phyloP scores from a whole-genome alignment of 139 green algal genomes.

The Chlorella sp. region DNA sequence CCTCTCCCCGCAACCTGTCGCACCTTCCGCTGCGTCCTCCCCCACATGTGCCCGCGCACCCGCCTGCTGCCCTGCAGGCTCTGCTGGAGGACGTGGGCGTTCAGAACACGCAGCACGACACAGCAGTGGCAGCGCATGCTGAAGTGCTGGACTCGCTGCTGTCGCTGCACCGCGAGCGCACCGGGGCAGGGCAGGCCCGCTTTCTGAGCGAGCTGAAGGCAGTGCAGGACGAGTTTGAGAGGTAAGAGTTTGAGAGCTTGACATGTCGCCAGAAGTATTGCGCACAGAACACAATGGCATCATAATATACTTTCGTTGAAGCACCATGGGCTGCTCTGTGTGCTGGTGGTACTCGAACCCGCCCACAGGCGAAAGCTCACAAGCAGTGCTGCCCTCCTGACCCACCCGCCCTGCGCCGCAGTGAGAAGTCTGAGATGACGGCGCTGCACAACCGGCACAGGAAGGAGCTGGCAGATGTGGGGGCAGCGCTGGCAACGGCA shows the following conservation, averaged over 20 bases:
- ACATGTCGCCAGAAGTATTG: too few species aligned
- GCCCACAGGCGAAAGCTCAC: too few species aligned
- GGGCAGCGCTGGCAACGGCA: slow-evolving; percentile 76
- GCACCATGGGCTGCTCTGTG: too few species aligned
- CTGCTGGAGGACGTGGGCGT: slow-evolving; percentile 89
- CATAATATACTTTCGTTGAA: too few species aligned
- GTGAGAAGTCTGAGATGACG: slow-evolving; percentile 69
- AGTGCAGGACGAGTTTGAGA: slow-evolving; percentile 80
- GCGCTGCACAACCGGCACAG: slow-evolving; percentile 69
- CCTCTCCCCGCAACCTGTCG: not conserved
- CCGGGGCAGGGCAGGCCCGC: slow-evolving; percentile 66
- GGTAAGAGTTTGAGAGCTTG: slow-evolving; percentile 15
- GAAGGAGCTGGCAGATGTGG: slow-evolving; percentile 86
- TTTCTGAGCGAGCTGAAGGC: slow-evolving; percentile 69
- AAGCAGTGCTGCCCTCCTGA: too few species aligned
- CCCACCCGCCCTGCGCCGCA: not conserved
- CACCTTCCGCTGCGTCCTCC: not conserved
- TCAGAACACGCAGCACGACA: slow-evolving; percentile 85
- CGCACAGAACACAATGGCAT: too few species aligned
- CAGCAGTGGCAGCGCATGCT: slow-evolving; percentile 52
- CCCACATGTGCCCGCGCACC: not conserved
- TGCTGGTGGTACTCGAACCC: too few species aligned
- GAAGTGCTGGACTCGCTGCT: slow-evolving; percentile 79
- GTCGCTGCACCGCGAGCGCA: slow-evolving; percentile 75
- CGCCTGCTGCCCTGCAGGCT: slow-evolving; percentile 52